These are phyloP conservation scores for Hippophae tibetana DNA, from an alignment of 306 rosid species.

Conservation along the genomic window DNA sequence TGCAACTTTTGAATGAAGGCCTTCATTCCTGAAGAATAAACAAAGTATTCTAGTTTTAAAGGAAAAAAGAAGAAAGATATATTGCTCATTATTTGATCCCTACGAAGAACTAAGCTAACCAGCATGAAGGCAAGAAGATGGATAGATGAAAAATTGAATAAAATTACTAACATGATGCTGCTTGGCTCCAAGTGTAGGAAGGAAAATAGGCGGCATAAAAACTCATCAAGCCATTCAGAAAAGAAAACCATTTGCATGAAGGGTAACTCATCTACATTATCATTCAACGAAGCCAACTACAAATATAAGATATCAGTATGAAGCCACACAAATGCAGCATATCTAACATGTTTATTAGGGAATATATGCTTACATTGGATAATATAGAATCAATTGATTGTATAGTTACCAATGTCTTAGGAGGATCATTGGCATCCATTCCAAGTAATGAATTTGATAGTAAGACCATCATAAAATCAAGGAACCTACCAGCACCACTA, in stretches of 20 bases:
- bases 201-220: constrained; percentile 91
- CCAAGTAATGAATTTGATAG: constrained; percentile 95
- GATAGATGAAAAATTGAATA: constrained; percentile 11
- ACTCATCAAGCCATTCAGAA: constrained; percentile 98
- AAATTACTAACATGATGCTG: constrained; percentile 73
- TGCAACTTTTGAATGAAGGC: constrained; percentile 42
- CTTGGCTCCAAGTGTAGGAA: constrained; percentile 85
- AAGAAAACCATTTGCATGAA: constrained; percentile 76
- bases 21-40: constrained; percentile 68
- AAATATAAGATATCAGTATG: constrained; percentile 20
- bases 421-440: constrained; percentile 99
- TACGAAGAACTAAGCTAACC: constrained; percentile 10
- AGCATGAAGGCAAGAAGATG: constrained; percentile 11
- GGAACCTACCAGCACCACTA: constrained; percentile 49
- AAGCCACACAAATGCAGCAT: neutral
- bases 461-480: constrained; percentile 81
- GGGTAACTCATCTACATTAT: constrained; percentile 55
- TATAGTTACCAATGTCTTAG: constrained; percentile 98
- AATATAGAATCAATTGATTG: constrained; percentile 87
- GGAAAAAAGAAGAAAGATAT: neutral
- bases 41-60: constrained; percentile 19
- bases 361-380: constrained; percentile 69
- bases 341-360: neutral
- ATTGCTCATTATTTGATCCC: neutral
- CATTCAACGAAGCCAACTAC: constrained; percentile 87